phyloP scores from a whole-genome alignment of 2,329 filamentous ascomycete species.

The Colletotrichum camelliae region DNA sequence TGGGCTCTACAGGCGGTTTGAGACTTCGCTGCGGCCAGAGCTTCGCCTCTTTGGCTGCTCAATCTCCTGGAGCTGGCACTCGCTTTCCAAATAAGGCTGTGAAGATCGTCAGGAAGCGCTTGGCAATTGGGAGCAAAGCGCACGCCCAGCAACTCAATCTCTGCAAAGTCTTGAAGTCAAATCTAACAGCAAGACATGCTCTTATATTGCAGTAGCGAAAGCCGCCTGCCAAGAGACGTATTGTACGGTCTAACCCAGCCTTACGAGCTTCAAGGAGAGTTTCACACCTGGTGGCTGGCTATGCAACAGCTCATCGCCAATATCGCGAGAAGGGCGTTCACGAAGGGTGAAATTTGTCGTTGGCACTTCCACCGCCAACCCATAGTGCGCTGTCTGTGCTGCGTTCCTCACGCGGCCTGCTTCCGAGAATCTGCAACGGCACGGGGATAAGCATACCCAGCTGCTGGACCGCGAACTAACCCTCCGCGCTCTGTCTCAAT shows the following conservation, averaged over 20 bases:
- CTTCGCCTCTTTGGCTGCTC: background rate
- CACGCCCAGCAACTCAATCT: slow-evolving; percentile 7
- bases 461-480: background rate
- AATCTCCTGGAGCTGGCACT: background rate
- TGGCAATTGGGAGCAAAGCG: slow-evolving; percentile 18
- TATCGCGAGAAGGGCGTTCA: background rate
- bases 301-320: background rate
- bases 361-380: background rate
- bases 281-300: background rate
- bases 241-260: background rate
- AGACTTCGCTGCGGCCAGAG: background rate
- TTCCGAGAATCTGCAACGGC: slow-evolving; percentile 14
- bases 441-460: slow-evolving; percentile 1
- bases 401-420: background rate
- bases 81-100: slow-evolving; percentile 1
- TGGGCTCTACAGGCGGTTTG: background rate
- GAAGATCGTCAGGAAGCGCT: slow-evolving; percentile 7
- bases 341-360: background rate
- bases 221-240: background rate
- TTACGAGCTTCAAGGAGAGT: background rate
- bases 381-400: slow-evolving; percentile 2
- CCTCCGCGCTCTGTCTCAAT: background rate
- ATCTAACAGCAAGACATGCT: background rate
- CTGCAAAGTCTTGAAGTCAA: background rate
- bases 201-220: background rate